Conservation (phyloP, 106 monocot genomes). For the Vanilla planifolia region DNA sequence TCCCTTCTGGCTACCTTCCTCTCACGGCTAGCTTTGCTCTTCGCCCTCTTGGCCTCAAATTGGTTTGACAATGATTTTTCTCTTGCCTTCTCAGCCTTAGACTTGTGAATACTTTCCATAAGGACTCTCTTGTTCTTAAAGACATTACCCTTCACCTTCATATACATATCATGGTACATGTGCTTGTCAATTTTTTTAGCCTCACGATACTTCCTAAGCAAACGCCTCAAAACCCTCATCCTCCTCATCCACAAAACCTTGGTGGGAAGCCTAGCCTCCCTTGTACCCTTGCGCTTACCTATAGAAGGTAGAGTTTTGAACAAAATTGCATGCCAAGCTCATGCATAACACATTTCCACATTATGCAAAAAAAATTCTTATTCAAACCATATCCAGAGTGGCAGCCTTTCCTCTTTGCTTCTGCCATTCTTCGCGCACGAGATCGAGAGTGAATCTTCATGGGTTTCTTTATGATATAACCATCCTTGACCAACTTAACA, state of each 20-base stretch:
- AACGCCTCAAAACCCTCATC: slow-evolving; percentile 34
- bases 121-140: slow-evolving; percentile 42
- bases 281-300: slow-evolving; percentile 52
- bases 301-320: not conserved
- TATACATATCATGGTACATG: slow-evolving; percentile 43
- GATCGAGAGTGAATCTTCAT: slow-evolving; percentile 37
- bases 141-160: slow-evolving; percentile 44
- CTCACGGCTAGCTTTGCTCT: slow-evolving; percentile 39
- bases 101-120: slow-evolving; percentile 44
- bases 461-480: slow-evolving; percentile 35
- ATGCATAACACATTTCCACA: not conserved
- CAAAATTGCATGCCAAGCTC: not conserved
- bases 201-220: slow-evolving; percentile 31
- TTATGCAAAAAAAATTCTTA: not conserved
- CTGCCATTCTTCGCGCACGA: slow-evolving; percentile 25
- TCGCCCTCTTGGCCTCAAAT: slow-evolving; percentile 37
- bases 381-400: slow-evolving; percentile 50
- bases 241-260: slow-evolving; percentile 53
- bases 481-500: slow-evolving; percentile 37
- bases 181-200: slow-evolving; percentile 41
- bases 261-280: slow-evolving; percentile 53
- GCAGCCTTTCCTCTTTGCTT: slow-evolving; percentile 45
- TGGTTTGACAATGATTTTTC: slow-evolving; percentile 35
- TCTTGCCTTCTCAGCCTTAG: slow-evolving; percentile 35
- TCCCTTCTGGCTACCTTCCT: slow-evolving; percentile 29